phyloP scores from a whole-genome alignment of 495 filamentous ascomycete species.

The Aspergillus saccharolyticus region DNA sequence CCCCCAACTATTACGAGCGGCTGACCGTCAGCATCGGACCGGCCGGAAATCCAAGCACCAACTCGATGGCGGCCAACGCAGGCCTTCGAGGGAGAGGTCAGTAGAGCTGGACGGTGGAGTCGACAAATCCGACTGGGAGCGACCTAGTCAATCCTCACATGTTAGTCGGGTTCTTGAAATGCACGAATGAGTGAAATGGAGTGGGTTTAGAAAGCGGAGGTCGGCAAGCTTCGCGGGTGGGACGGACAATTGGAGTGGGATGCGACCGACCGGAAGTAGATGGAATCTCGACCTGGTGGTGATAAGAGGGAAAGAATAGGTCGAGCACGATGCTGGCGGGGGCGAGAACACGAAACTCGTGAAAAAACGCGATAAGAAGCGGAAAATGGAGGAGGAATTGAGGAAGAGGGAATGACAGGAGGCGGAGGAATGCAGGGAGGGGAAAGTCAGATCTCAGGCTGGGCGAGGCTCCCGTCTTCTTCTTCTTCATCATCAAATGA shows the following conservation, averaged over 20 bases:
- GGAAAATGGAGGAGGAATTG: neutral
- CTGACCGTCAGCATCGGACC: neutral
- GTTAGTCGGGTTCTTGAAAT: neutral
- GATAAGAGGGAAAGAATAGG: neutral
- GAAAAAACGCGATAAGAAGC: neutral
- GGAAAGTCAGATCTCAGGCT: neutral
- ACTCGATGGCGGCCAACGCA: constrained; percentile 1
- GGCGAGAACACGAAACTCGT: neutral
- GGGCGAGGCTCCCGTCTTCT: neutral
- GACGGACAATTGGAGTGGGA: neutral
- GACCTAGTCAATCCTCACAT: neutral
- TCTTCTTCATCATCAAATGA: too few species aligned
- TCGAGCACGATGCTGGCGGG: neutral
- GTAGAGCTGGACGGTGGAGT: neutral
- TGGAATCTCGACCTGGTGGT: neutral
- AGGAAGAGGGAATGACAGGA: neutral
- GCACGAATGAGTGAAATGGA: neutral
- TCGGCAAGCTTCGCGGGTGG: neutral
- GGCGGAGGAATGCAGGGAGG: neutral
- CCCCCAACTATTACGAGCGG: neutral
- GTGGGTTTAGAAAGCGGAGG: neutral
- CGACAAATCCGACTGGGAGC: neutral
- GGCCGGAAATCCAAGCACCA: neutral
- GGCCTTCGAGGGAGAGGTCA: neutral
- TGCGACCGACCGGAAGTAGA: neutral